Evolutionary conservation across 257 asterid species (phyloP), one percentile per base, ranked within the genome.

Genomic region (Gentiana straminea): DNA sequence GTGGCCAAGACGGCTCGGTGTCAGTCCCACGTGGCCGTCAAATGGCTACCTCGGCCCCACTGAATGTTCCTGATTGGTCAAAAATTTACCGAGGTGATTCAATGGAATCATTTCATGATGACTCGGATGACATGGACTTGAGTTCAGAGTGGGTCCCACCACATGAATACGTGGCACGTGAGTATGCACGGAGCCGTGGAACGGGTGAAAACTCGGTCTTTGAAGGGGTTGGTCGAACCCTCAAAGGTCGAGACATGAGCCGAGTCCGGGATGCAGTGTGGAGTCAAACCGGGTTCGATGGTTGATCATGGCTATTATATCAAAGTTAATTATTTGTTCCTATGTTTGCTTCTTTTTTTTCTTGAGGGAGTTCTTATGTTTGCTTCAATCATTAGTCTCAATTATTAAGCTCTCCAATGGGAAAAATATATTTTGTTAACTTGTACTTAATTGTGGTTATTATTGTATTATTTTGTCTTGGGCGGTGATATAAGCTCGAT

Each of bases 281-380:
- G 97, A 86, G 90, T 60, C 97, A 84, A 63, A 89, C 97, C 54
- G 93, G 95, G 51, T 89, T 86, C 71, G 69, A 86, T 53, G 97
- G 95, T 15, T 88, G 72, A 58, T 34, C 35, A 33, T 45, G 5
- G 4, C 11, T 46, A 13, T 24, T 2, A 60, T 54, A n/a, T 11
- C 35, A 3, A 7, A 3, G 50, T 56, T 57, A 3, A 65, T 65
- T 15, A 51, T 57, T 55, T 51, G 13, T 41, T 53, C 46, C 53
- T 64, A 10, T n/a, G 46, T 24, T 24, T 24, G 24, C 24, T 24
- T 24, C 24, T 24, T 24, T 24, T 24, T 24, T 24, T 24, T 24
- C 24, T 24, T 24, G 24, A 24, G 24, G 24, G 24, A 24, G 24
- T 24, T 24, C 24, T 24, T 24, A 34, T 1, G 33, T 47, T 35